phyloP scores from a whole-genome alignment of 306 rosid genomes.

The Morella rubra region DNA sequence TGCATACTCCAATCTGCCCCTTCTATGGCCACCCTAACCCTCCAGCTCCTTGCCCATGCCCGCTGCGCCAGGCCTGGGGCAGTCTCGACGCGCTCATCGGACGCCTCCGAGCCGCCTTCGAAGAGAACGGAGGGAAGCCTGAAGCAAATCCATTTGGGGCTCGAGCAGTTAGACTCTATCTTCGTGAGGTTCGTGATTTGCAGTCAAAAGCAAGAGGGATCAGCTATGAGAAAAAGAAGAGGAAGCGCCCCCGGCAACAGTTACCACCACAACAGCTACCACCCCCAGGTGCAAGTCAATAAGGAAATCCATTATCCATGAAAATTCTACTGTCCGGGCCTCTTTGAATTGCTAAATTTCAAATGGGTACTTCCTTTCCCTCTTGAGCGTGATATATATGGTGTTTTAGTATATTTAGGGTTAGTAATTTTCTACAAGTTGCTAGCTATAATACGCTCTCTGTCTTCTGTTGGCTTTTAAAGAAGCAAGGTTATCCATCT shows the following conservation, averaged over 20 bases:
- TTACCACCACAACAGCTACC: constrained; percentile 24
- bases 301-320: constrained; percentile 14
- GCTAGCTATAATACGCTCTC: constrained; percentile 27
- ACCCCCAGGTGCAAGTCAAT: constrained; percentile 60
- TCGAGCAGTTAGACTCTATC: constrained; percentile 88
- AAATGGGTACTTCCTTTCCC: constrained; percentile 9
- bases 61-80: constrained; percentile 96
- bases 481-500: constrained; percentile 47
- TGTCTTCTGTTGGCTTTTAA: constrained; percentile 44
- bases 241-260: constrained; percentile 67
- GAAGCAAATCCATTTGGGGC: constrained; percentile 97
- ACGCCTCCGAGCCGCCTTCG: constrained; percentile 91
- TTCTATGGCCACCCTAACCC: constrained; percentile 94
- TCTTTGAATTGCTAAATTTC: neutral
- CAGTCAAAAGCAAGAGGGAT: constrained; percentile 99
- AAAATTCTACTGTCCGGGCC: constrained; percentile 4
- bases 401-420: constrained; percentile 36
- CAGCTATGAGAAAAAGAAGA: constrained; percentile 94
- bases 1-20: constrained; percentile 89
- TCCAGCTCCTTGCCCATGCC: constrained; percentile 97
- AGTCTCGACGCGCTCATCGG: constrained; percentile 98
- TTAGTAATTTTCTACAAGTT: constrained; percentile 30
- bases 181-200: constrained; percentile 94
- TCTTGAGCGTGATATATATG: neutral
- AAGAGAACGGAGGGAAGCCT: constrained; percentile 94